These are phyloP conservation scores for Trichocomaceae sp. DNA, from an alignment of 2,329 filamentous ascomycete genomes.

Conservation along the genomic window DNA sequence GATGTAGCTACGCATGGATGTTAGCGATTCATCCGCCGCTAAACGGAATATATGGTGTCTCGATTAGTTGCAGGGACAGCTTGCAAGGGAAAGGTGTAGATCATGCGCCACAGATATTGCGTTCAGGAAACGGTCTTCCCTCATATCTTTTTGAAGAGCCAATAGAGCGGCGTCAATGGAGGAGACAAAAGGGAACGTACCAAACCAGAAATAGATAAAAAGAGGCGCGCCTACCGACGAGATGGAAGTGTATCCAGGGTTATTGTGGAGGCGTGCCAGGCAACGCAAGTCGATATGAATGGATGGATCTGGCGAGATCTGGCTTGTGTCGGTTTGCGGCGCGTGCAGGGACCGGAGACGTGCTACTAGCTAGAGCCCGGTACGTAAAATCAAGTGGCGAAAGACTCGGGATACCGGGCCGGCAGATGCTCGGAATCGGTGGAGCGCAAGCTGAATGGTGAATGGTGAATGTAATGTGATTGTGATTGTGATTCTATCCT, in stretches of 20 bases:
- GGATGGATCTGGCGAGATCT: slow-evolving; percentile 13
- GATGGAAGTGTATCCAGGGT: not conserved
- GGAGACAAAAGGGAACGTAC: slow-evolving; percentile 9
- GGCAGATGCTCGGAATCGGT: not conserved
- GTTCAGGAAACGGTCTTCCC: not conserved
- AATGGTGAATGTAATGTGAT: no score
- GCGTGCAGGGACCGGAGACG: slow-evolving; percentile 1
- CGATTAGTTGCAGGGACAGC: not conserved
- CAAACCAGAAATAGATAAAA: slow-evolving; percentile 8
- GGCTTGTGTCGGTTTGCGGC: slow-evolving; percentile 10
- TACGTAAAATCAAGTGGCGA: not conserved
- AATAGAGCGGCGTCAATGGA: not conserved
- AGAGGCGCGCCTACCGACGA: slow-evolving; percentile 11
- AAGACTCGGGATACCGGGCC: slow-evolving; percentile 4
- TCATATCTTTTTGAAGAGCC: not conserved
- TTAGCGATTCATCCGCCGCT: slow-evolving; percentile 1
- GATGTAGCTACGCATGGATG: not conserved
- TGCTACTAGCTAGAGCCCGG: no score
- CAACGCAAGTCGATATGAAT: slow-evolving; percentile 3
- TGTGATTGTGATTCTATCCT: no score
- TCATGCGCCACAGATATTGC: slow-evolving; percentile 12
- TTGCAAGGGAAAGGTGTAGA: slow-evolving; percentile 9
- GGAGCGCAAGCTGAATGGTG: not conserved
- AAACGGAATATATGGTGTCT: not conserved
- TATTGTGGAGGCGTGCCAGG: not conserved